These are phyloP conservation scores for Phyllosticta citribraziliensis DNA, from an alignment of 2,329 filamentous ascomycete genomes.

Conservation along the genomic window DNA sequence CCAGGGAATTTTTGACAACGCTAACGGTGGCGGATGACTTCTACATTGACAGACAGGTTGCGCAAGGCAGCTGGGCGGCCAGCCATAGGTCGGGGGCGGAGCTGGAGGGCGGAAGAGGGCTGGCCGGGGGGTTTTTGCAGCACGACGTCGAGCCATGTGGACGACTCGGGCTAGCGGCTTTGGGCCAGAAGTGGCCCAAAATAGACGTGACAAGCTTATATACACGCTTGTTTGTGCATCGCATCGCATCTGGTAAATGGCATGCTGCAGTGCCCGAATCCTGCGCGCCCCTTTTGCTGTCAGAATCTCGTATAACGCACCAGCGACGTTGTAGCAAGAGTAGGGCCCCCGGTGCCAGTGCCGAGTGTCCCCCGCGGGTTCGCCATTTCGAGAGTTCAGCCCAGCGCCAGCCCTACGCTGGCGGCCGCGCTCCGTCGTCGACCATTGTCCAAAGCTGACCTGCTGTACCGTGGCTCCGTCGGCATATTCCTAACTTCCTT, in stretches of 20 bases:
- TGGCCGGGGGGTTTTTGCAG: not conserved
- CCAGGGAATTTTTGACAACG: not conserved
- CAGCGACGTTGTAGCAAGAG: not conserved
- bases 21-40: not conserved
- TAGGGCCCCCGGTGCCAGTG: not conserved
- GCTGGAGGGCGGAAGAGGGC: not conserved
- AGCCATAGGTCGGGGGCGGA: not conserved
- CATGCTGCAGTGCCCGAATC: not conserved
- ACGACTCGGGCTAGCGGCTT: not conserved
- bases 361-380: not conserved
- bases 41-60: not conserved
- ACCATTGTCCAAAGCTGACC: not conserved
- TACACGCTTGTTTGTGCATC: not conserved
- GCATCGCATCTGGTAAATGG: not conserved
- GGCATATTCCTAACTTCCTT: not conserved
- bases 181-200: not conserved
- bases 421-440: not conserved
- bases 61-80: not conserved
- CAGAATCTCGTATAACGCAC: not conserved
- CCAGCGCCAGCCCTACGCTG: not conserved
- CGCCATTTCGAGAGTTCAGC: not conserved
- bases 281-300: not conserved
- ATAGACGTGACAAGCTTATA: not conserved
- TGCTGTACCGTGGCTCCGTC: not conserved
- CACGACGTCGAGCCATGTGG: not conserved